Evolutionary conservation across 73 alveolate genomes (phyloP).

Genomic region (Paramecium octaurelia): DNA sequence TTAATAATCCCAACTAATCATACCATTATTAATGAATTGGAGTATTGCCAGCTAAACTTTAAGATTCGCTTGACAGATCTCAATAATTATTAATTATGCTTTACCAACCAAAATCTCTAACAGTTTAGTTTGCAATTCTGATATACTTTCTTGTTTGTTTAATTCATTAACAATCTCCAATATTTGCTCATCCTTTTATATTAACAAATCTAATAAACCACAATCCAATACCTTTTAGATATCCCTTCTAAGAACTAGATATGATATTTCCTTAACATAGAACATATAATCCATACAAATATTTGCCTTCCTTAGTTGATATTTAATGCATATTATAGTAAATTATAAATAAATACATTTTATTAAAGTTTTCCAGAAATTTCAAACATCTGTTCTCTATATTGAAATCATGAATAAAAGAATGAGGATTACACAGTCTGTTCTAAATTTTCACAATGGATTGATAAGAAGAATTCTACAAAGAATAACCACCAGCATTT

Average conservation of each 20-base stretch:
- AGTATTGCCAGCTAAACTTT: not conserved
- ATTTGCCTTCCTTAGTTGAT: constrained; percentile 24
- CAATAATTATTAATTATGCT: not conserved
- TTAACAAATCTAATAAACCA: not conserved
- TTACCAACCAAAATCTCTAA: not conserved
- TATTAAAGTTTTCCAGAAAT: not conserved
- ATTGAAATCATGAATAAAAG: not conserved
- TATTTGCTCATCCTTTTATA: not conserved
- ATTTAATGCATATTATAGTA: not conserved
- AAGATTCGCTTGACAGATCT: not conserved
- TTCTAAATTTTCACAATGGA: not conserved
- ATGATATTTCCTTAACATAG: not conserved
- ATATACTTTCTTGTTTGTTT: not conserved
- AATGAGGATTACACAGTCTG: not conserved
- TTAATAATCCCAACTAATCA: not conserved
- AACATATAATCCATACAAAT: not conserved
- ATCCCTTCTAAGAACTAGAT: not conserved
- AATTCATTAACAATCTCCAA: not conserved
- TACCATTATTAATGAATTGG: not conserved
- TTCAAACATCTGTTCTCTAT: not conserved
- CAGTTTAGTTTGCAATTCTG: not conserved
- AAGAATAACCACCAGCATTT: not conserved
- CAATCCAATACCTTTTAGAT: not conserved
- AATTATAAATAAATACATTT: not conserved
- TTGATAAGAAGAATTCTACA: not conserved